phyloP scores from a whole-genome alignment of 768 basidiomycete species.

The Hypholoma sublateritium region DNA sequence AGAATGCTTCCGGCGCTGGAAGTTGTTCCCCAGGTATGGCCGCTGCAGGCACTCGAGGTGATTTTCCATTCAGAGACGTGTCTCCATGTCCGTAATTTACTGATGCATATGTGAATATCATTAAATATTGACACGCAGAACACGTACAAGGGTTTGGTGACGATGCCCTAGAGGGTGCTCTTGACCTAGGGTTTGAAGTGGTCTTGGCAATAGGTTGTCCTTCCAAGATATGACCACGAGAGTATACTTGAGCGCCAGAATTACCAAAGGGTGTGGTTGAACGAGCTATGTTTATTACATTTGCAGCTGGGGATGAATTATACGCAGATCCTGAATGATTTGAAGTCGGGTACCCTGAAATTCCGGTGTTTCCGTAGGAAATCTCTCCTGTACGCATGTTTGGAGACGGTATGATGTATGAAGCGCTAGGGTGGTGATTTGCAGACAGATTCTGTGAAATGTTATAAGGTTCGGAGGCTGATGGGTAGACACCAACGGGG shows the following conservation, averaged over 20 bases:
- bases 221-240: constrained; percentile 55
- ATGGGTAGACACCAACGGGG: constrained; percentile 19
- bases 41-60: constrained; percentile 32
- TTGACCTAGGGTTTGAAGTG: constrained; percentile 23
- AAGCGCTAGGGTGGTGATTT: constrained; percentile 17
- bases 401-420: constrained; percentile 44
- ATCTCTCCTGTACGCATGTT: constrained; percentile 48
- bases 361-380: constrained; percentile 29
- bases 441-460: constrained; percentile 11
- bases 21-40: constrained; percentile 41
- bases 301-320: constrained; percentile 32
- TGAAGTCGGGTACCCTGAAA: constrained; percentile 31
- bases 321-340: constrained; percentile 29
- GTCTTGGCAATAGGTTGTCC: constrained; percentile 47
- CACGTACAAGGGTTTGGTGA: constrained; percentile 51
- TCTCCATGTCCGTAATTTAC: constrained; percentile 16
- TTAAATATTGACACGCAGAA: constrained; percentile 16
- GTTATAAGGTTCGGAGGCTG: constrained; percentile 33
- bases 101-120: constrained; percentile 15
- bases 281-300: constrained; percentile 34
- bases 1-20: constrained; percentile 70
- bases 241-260: constrained; percentile 40
- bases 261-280: constrained; percentile 43
- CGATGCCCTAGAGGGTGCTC: constrained; percentile 40
- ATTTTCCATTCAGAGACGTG: constrained; percentile 23